Percentiles rank a stretch among this genome's conserved stretches.
phyloP scores from a whole-genome alignment of 169 alveolate genomes.

The Plasmodium vivax region DNA sequence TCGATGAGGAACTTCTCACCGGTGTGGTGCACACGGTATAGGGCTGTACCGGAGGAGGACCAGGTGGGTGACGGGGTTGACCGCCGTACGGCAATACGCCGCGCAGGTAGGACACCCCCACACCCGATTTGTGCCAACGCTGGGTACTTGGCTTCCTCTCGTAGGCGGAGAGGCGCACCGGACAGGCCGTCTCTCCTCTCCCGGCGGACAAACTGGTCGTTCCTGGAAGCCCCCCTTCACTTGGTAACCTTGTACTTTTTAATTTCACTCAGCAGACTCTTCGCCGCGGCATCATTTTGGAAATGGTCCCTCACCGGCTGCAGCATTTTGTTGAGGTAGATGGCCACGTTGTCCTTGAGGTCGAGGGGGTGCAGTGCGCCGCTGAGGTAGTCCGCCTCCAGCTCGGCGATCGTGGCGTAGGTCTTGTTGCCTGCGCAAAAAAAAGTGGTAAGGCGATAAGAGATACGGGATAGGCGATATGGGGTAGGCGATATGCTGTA shows the following conservation, averaged over 20 bases:
- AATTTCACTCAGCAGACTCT: slow-evolving; percentile 89
- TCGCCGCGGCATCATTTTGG: slow-evolving; percentile 90
- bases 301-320: slow-evolving; percentile 98
- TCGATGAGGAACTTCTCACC: not conserved
- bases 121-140: not conserved
- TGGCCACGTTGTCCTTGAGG: slow-evolving; percentile 92
- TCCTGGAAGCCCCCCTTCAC: not conserved
- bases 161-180: not conserved
- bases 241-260: slow-evolving; percentile 85
- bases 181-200: not conserved
- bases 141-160: not conserved
- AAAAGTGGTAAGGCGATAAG: too few relatives aligned
- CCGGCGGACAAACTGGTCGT: not conserved
- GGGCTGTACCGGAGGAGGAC: not conserved
- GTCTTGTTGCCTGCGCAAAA: slow-evolving; percentile 88
- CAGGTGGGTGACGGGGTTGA: not conserved
- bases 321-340: slow-evolving; percentile 91
- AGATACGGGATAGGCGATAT: too few relatives aligned
- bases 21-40: not conserved
- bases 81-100: not conserved
- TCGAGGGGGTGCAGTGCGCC: slow-evolving; percentile 97
- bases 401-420: slow-evolving; percentile 88
- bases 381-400: slow-evolving; percentile 89
- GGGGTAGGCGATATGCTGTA: too few relatives aligned
- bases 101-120: not conserved